These are phyloP conservation scores for Ceriops tagal DNA, from an alignment of 345 rosid species.

Conservation along the genomic window DNA sequence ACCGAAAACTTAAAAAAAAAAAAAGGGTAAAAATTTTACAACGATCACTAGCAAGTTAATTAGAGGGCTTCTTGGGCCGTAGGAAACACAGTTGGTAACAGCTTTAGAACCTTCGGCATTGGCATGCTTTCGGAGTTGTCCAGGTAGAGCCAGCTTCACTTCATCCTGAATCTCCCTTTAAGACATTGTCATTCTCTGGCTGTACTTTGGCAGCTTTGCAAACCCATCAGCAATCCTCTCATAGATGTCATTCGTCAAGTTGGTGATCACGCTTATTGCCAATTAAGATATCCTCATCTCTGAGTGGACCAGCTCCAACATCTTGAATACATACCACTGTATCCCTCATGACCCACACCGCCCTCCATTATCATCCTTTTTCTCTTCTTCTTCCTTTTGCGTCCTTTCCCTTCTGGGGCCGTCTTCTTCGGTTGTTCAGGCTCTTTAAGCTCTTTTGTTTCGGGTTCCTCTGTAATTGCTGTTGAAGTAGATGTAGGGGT, in stretches of 20 bases:
- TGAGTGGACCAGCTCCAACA: conserved; percentile 73
- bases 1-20: no score
- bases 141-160: conserved; percentile 64
- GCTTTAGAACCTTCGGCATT: conserved; percentile 75
- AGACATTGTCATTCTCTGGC: conserved; percentile 44
- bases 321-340: conserved; percentile 59
- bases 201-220: conserved; percentile 40
- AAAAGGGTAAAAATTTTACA: no score
- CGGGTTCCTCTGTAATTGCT: no score
- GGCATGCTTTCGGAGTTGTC: conserved; percentile 74
- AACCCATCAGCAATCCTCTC: conserved; percentile 67
- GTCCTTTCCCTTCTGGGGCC: not conserved
- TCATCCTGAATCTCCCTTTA: conserved; percentile 69
- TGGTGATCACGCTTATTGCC: conserved; percentile 67
- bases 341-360: conserved; percentile 29
- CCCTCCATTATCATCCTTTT: conserved; percentile 13
- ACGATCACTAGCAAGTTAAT: not conserved
- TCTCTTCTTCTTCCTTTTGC: conserved; percentile 14
- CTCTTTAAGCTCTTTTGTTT: no score
- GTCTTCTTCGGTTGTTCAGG: not conserved
- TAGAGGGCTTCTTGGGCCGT: not conserved
- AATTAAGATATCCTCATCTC: conserved; percentile 54
- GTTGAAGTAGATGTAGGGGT: not conserved
- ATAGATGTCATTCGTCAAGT: conserved; percentile 66
- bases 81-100: conserved; percentile 37